phyloP scores from a whole-genome alignment of 2,329 filamentous ascomycete genomes.

The Fusarium sp. region DNA sequence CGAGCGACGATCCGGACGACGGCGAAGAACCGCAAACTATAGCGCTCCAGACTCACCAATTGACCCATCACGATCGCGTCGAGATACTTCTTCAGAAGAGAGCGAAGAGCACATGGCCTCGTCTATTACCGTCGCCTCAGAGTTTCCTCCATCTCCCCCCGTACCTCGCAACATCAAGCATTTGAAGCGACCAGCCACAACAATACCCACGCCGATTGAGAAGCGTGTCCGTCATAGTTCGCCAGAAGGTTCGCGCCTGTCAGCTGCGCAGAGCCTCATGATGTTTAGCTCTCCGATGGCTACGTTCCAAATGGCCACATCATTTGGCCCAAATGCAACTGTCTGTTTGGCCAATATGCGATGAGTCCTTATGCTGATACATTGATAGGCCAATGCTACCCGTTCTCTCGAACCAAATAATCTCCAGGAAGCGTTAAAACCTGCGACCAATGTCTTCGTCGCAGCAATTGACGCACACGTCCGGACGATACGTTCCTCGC shows the following conservation, averaged over 20 bases:
- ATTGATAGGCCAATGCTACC: conserved; percentile 21
- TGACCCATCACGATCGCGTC: conserved; percentile 25
- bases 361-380: not conserved
- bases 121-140: conserved; percentile 42
- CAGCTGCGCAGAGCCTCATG: conserved; percentile 43
- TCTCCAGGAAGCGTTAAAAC: conserved; percentile 37
- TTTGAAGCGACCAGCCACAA: conserved; percentile 33
- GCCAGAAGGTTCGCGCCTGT: conserved; percentile 41
- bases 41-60: conserved; percentile 32
- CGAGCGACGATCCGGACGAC: conserved; percentile 36
- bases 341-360: conserved; percentile 11
- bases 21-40: conserved; percentile 34
- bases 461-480: conserved; percentile 38
- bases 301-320: conserved; percentile 42
- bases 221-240: conserved; percentile 40
- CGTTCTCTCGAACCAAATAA: conserved; percentile 35
- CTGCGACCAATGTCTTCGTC: conserved; percentile 31
- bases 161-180: conserved; percentile 36
- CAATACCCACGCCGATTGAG: conserved; percentile 33
- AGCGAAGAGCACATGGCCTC: conserved; percentile 41
- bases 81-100: conserved; percentile 35
- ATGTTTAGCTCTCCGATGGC: conserved; percentile 44
- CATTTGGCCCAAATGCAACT: conserved; percentile 23
- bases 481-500: conserved; percentile 35
- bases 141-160: conserved; percentile 38